Percentiles rank a stretch among this genome's conserved stretches.
Evolutionary conservation across 1,284 basidiomycete genomes (phyloP).

Genomic region (Wolfiporia cocos): DNA sequence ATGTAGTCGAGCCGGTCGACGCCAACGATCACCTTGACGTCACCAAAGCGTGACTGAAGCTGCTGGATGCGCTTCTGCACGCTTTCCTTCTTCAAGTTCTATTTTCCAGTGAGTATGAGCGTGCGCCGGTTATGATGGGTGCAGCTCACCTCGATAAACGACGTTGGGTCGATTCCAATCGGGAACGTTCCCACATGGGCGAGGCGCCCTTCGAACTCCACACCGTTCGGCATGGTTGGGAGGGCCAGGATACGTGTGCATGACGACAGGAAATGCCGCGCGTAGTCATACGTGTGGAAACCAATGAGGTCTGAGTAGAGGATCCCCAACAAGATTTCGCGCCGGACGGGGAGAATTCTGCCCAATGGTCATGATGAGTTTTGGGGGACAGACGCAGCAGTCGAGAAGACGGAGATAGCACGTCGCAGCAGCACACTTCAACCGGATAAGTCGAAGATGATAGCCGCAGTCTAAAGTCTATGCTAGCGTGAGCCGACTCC

Average conservation of each 20-base stretch:
- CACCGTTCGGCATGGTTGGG: conserved; percentile 97
- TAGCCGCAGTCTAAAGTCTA: too few relatives aligned
- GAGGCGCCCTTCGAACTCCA: conserved; percentile 92
- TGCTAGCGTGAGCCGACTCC: too few relatives aligned
- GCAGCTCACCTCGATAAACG: conserved; percentile 73
- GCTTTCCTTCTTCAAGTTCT: conserved; percentile 74
- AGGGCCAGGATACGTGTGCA: conserved; percentile 95
- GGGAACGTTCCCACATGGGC: conserved; percentile 98
- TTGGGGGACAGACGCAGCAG: too few relatives aligned
- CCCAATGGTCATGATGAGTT: too few relatives aligned
- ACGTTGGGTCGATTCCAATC: conserved; percentile 94
- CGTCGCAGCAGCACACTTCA: too few relatives aligned
- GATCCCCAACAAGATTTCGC: conserved; percentile 94
- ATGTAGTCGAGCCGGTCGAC: conserved; percentile 99
- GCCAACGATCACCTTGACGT: conserved; percentile 96
- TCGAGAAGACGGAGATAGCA: too few relatives aligned
- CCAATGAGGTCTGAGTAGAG: conserved; percentile 96
- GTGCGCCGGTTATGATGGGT: conserved; percentile 1
- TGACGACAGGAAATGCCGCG: conserved; percentile 97
- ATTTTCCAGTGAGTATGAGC: conserved; percentile 6
- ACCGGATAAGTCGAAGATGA: too few relatives aligned
- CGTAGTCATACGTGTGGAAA: conserved; percentile 99
- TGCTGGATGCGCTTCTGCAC: conserved; percentile 79
- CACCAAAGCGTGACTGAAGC: conserved; percentile 87
- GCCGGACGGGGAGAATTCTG: conserved; percentile 92